Evolutionary conservation across 169 alveolate species (phyloP).

Genomic region (Eimeria praecox): DNA sequence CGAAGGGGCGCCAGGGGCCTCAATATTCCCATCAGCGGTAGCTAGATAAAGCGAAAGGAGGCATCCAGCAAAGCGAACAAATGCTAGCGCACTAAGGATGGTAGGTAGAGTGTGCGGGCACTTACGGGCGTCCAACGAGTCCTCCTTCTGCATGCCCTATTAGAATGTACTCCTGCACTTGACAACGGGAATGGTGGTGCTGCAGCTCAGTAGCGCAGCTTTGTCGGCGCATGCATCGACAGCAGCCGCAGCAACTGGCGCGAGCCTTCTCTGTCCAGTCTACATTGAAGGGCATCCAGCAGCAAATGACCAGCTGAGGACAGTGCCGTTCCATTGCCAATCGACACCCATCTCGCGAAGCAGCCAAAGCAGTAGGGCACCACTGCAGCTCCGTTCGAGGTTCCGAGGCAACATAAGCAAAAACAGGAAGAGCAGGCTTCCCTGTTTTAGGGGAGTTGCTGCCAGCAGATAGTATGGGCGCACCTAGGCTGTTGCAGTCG

Average conservation of each 20-base stretch:
- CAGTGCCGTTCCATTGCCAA: conserved; percentile 50
- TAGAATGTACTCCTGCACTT: conserved; percentile 71
- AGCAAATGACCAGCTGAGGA: conserved; percentile 79
- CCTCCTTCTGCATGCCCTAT: conserved; percentile 80
- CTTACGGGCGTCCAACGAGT: conserved; percentile 82
- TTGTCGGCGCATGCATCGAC: background rate
- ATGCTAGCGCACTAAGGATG: background rate
- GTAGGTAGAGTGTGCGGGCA: background rate
- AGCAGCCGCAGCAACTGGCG: conserved; percentile 63
- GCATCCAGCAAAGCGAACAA: background rate
- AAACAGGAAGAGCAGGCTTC: background rate
- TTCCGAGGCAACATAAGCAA: conserved; percentile 61
- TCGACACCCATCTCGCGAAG: conserved; percentile 45
- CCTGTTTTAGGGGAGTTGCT: background rate
- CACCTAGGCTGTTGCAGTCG: background rate
- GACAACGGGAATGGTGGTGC: background rate
- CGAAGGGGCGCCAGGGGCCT: background rate
- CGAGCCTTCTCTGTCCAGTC: conserved; percentile 79
- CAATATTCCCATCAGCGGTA: background rate
- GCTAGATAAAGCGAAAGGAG: background rate
- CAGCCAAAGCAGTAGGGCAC: background rate
- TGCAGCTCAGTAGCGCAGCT: background rate
- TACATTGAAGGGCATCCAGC: conserved; percentile 81
- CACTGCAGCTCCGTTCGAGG: conserved; percentile 39
- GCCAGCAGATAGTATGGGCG: background rate